A percentile compares a stretch with the other conserved stretches of the same genome.
Evolutionary conservation across 768 basidiomycete species (phyloP).

Genomic region (Pleurotus tuoliensis): DNA sequence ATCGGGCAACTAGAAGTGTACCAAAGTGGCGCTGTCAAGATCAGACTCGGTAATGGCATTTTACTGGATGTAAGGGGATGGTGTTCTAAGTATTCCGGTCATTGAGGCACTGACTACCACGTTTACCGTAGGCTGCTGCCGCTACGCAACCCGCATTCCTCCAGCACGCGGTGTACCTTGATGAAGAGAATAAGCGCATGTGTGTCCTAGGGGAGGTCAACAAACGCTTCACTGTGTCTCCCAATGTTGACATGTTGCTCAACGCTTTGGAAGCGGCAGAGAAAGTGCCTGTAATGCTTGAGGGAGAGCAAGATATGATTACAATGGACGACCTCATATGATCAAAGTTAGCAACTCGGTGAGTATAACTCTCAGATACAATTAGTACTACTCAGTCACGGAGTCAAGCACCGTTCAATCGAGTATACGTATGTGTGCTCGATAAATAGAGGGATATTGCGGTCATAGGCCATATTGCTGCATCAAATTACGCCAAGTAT

Average conservation of each 20-base stretch:
- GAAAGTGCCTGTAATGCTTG: constrained; percentile 21
- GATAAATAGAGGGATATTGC: not conserved
- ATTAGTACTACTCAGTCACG: not conserved
- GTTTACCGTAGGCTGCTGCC: constrained; percentile 57
- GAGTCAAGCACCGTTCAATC: constrained; percentile 9
- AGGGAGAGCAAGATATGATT: constrained; percentile 46
- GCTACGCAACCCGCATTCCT: constrained; percentile 86
- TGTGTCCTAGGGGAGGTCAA: constrained; percentile 83
- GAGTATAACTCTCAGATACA: not conserved
- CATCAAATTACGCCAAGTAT: constrained; percentile 36
- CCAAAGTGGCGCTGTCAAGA: constrained; percentile 80
- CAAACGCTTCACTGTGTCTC: constrained; percentile 80
- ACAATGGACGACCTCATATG: constrained; percentile 42
- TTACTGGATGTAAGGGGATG: constrained; percentile 67
- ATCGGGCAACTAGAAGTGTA: constrained; percentile 86
- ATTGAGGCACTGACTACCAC: too few relatives aligned
- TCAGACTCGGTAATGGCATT: constrained; percentile 78
- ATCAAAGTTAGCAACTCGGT: too few relatives aligned
- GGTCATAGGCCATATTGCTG: constrained; percentile 19
- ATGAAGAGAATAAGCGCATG: constrained; percentile 53
- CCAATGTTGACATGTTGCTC: constrained; percentile 75
- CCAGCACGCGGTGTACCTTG: constrained; percentile 79
- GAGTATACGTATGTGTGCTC: too few relatives aligned
- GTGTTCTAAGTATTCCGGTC: constrained; percentile 1
- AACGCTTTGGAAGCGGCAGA: constrained; percentile 58